phyloP scores from a whole-genome alignment of 2,329 filamentous ascomycete species.

The Fusarium anguioides region DNA sequence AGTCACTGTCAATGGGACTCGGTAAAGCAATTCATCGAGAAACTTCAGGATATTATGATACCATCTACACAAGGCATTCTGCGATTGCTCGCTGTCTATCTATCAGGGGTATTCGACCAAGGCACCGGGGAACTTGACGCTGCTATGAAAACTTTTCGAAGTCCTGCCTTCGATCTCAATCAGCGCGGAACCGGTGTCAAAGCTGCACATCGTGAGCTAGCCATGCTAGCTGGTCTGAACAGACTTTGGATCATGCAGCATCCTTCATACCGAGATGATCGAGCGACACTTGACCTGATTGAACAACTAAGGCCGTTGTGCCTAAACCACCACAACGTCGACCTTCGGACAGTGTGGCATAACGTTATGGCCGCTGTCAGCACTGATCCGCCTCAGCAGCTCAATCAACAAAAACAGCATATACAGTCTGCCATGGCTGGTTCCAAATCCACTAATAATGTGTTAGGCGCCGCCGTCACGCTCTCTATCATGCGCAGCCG shows the following conservation, averaged over 20 bases:
- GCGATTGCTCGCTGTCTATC: conserved; percentile 71
- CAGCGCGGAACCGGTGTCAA: conserved; percentile 53
- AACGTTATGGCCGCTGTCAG: conserved; percentile 77
- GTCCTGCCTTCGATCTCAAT: conserved; percentile 64
- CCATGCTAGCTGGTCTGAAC: conserved; percentile 75
- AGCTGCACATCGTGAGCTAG: conserved; percentile 70
- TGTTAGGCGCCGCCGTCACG: conserved; percentile 83
- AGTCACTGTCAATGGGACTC: conserved; percentile 76
- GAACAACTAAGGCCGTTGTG: conserved; percentile 75
- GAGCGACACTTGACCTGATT: conserved; percentile 69
- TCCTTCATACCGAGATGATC: conserved; percentile 65
- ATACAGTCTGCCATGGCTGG: conserved; percentile 78
- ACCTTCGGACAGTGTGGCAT: conserved; percentile 81
- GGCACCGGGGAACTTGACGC: conserved; percentile 77
- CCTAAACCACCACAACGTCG: conserved; percentile 74
- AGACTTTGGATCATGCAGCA: conserved; percentile 78
- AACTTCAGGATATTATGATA: conserved; percentile 60
- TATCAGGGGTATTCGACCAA: conserved; percentile 80
- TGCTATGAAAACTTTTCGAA: conserved; percentile 75
- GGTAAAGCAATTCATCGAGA: conserved; percentile 68
- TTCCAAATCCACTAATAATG: conserved; percentile 76
- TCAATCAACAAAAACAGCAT: conserved; percentile 81
- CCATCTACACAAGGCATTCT: conserved; percentile 56
- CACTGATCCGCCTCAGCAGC: conserved; percentile 70
- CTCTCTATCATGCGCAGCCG: conserved; percentile 86